Evolutionary conservation across 129 eudicot species (phyloP).

Genomic region (Sambucus nigra): DNA sequence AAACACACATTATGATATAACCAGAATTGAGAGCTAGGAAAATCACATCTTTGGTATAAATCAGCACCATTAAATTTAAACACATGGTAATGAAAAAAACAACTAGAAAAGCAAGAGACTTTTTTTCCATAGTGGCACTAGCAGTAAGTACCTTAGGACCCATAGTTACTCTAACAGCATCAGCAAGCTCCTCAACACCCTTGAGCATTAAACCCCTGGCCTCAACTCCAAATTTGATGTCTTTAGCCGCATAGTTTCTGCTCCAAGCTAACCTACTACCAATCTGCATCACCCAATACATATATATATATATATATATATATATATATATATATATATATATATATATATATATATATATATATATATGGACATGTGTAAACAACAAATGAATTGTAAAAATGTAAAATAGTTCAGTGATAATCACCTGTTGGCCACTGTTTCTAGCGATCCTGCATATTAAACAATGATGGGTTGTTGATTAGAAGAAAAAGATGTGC

Average conservation of each 20-base stretch:
- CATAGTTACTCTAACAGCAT: slow-evolving; percentile 91
- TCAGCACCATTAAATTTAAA: no score
- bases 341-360: background rate
- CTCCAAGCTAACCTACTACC: slow-evolving; percentile 55
- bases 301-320: background rate
- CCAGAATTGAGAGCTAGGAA: background rate
- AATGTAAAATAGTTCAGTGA: background rate
- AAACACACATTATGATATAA: no score
- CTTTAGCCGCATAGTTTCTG: slow-evolving; percentile 87
- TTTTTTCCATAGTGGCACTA: background rate
- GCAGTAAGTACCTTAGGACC: slow-evolving; percentile 57
- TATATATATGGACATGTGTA: no score
- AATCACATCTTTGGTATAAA: background rate
- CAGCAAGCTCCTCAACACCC: slow-evolving; percentile 91
- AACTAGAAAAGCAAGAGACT: background rate
- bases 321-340: background rate
- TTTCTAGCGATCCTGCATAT: slow-evolving; percentile 43
- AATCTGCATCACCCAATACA: slow-evolving; percentile 23
- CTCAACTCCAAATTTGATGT: slow-evolving; percentile 75
- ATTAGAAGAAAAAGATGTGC: slow-evolving; percentile 12
- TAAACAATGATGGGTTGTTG: background rate
- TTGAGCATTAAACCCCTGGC: slow-evolving; percentile 75
- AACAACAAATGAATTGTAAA: background rate
- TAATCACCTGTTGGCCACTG: slow-evolving; percentile 34
- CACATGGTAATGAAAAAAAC: background rate